A percentile compares a stretch with the other conserved stretches of the same genome.
These are phyloP conservation scores for Pyrus bretschneideri DNA, from an alignment of 306 rosid species.

Conservation along the genomic window DNA sequence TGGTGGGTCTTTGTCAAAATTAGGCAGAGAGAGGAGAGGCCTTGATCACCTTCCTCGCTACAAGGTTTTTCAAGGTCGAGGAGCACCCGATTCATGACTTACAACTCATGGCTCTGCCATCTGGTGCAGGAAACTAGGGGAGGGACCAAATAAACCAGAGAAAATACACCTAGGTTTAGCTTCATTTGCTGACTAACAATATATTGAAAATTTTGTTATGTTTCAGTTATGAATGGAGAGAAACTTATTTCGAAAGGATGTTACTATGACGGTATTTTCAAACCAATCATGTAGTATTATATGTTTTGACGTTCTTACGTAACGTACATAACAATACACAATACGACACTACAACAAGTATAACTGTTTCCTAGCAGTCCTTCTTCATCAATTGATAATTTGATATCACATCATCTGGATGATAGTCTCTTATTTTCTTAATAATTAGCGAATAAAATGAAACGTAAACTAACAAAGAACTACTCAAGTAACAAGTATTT, in stretches of 20 bases:
- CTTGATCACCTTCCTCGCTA: neutral
- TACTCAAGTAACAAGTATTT: neutral
- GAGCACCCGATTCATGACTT: neutral
- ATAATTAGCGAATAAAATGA: too few species aligned
- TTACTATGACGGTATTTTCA: too few species aligned
- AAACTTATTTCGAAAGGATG: neutral
- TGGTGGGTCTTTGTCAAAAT: neutral
- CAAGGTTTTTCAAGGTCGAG: neutral
- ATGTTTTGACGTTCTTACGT: too few species aligned
- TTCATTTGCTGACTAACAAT: neutral
- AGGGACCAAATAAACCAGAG: neutral
- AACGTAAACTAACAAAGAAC: neutral
- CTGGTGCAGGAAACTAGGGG: neutral
- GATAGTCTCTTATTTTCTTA: neutral
- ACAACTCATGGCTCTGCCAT: neutral
- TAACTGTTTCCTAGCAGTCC: neutral
- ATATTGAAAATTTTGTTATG: neutral
- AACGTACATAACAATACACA: neutral
- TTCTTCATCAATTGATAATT: neutral
- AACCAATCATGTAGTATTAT: too few species aligned
- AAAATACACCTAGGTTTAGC: neutral
- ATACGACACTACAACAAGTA: neutral
- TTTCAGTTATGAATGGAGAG: too few species aligned
- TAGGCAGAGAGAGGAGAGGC: neutral
- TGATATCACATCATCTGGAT: neutral